Conservation (phyloP, 768 basidiomycete genomes). For the Mycena belliarum region DNA sequence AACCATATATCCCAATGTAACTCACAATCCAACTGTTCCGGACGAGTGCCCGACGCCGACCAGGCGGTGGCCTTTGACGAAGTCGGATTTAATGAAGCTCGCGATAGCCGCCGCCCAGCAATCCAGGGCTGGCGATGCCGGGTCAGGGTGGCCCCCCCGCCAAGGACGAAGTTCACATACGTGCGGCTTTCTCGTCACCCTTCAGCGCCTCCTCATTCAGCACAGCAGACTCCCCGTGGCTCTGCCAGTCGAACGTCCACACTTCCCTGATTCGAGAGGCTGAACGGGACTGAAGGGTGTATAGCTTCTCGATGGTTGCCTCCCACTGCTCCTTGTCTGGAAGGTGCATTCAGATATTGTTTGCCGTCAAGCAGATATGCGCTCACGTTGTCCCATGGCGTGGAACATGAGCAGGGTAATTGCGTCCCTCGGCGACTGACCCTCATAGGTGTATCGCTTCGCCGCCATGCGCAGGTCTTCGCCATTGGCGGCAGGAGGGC, state of each 20-base stretch:
- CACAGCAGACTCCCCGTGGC: slow-evolving; percentile 31
- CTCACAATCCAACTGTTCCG: slow-evolving; percentile 6
- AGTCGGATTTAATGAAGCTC: slow-evolving; percentile 15
- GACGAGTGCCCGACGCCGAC: slow-evolving; percentile 7
- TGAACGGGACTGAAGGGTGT: slow-evolving; percentile 10
- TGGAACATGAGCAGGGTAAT: slow-evolving; percentile 7
- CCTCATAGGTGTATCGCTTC: background rate
- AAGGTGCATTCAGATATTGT: background rate
- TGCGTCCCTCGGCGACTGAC: background rate
- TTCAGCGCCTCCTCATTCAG: slow-evolving; percentile 28
- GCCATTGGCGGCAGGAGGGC: too few relatives aligned
- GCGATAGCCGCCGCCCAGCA: slow-evolving; percentile 16
- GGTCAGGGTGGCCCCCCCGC: background rate
- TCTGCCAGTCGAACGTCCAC: slow-evolving; percentile 33
- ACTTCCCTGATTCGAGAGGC: slow-evolving; percentile 26
- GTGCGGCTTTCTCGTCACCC: slow-evolving; percentile 17
- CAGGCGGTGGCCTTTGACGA: background rate
- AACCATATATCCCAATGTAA: background rate
- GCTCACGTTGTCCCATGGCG: slow-evolving; percentile 5
- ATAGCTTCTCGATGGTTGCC: slow-evolving; percentile 26
- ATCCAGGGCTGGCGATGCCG: slow-evolving; percentile 18
- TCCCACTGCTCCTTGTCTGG: slow-evolving; percentile 37
- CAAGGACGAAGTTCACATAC: slow-evolving; percentile 18
- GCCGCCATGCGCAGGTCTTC: too few relatives aligned
- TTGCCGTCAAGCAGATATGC: background rate